Evolutionary conservation across 2,329 filamentous ascomycete genomes (phyloP).

Genomic region (Colletotrichum magnum): DNA sequence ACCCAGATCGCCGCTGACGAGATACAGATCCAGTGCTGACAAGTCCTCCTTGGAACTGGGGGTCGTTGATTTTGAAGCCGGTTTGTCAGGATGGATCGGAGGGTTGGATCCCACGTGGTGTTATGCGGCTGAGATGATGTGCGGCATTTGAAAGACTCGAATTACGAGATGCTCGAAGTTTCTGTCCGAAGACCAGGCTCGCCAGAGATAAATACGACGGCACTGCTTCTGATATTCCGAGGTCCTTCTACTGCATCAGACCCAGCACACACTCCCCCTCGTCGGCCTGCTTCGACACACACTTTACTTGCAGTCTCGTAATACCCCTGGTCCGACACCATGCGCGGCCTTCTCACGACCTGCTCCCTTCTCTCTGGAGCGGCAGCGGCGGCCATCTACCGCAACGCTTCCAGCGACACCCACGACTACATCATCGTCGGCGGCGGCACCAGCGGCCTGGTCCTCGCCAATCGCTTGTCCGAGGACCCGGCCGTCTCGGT

Average conservation of each 20-base stretch:
- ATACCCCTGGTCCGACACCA: not conserved
- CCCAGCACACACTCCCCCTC: no score
- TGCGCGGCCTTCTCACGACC: constrained; percentile 8
- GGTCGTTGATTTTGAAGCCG: no score
- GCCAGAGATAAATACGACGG: not conserved
- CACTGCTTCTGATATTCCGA: no score
- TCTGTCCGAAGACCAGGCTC: not conserved
- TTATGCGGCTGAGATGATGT: not conserved
- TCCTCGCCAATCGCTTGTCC: constrained; percentile 54
- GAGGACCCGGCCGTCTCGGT: constrained; percentile 51
- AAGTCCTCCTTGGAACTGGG: not conserved
- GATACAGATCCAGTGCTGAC: not conserved
- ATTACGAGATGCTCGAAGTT: not conserved
- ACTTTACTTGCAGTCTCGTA: not conserved
- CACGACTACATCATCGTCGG: constrained; percentile 57
- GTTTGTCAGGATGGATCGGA: not conserved
- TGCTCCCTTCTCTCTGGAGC: constrained; percentile 20
- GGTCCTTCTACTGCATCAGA: no score
- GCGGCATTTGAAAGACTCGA: not conserved
- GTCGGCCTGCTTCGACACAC: not conserved
- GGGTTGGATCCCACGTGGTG: not conserved
- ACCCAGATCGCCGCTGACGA: not conserved
- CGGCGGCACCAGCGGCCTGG: constrained; percentile 53
- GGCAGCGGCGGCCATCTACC: constrained; percentile 6
- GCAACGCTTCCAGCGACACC: constrained; percentile 2